Conservation (phyloP, 2,329 filamentous ascomycete genomes). For the Sclerotinia trifoliorum region DNA sequence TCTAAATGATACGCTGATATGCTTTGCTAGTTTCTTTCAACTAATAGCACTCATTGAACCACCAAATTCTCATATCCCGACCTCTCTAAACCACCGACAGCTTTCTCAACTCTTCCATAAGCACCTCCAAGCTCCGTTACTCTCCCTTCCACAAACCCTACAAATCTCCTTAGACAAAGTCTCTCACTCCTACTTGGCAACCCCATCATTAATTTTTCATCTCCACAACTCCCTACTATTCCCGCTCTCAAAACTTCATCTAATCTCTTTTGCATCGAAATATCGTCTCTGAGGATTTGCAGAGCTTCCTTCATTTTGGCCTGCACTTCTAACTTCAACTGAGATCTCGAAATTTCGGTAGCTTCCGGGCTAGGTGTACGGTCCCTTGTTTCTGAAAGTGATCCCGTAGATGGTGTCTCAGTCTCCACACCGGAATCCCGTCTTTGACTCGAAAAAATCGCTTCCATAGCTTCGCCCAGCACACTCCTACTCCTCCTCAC, state of each 20-base stretch:
- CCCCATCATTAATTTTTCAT: slow-evolving; percentile 21
- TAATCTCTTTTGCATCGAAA: slow-evolving; percentile 17
- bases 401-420: background rate
- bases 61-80: slow-evolving; percentile 6
- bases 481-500: slow-evolving; percentile 20
- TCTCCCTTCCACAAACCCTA: slow-evolving; percentile 20
- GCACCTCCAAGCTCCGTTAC: slow-evolving; percentile 15
- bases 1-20: too few species aligned
- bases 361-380: background rate
- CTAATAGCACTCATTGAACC: background rate
- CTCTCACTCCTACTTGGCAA: slow-evolving; percentile 18
- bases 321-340: slow-evolving; percentile 1
- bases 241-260: slow-evolving; percentile 19
- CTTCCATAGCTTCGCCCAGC: slow-evolving; percentile 8
- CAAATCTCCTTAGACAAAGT: slow-evolving; percentile 20
- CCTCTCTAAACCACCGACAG: slow-evolving; percentile 10
- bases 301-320: slow-evolving; percentile 5
- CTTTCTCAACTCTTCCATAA: slow-evolving; percentile 17
- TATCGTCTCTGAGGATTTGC: slow-evolving; percentile 11
- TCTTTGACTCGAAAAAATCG: slow-evolving; percentile 9
- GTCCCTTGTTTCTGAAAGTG: background rate
- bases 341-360: background rate
- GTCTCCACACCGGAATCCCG: slow-evolving; percentile 5
- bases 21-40: background rate
- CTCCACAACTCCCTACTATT: slow-evolving; percentile 15